phyloP scores from a whole-genome alignment of 345 rosid genomes.

The Hypericum perforatum region DNA sequence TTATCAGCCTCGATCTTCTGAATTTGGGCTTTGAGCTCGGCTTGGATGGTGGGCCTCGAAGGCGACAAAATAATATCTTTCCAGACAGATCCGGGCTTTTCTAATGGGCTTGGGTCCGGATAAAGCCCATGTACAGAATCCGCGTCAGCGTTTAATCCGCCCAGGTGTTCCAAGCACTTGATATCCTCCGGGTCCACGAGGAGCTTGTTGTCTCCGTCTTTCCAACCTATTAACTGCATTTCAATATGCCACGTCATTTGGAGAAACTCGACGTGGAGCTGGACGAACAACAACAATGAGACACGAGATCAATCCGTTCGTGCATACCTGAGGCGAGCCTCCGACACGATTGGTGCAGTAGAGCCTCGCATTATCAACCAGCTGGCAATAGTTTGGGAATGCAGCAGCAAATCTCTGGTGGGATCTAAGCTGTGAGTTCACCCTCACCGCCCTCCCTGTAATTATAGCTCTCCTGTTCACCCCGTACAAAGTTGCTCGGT shows the following conservation, averaged over 20 bases:
- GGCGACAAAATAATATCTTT: neutral
- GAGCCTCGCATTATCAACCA: slow-evolving; percentile 79
- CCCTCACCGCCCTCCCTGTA: slow-evolving; percentile 84
- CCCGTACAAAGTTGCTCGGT: too few relatives aligned
- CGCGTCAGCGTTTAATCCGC: slow-evolving; percentile 62
- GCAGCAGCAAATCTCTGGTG: slow-evolving; percentile 88
- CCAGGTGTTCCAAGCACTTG: slow-evolving; percentile 48
- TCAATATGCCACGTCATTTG: slow-evolving; percentile 15
- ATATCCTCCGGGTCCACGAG: slow-evolving; percentile 89
- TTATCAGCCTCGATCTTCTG: neutral
- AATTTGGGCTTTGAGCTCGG: neutral
- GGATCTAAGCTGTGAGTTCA: slow-evolving; percentile 71
- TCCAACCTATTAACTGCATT: slow-evolving; percentile 91
- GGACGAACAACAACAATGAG: slow-evolving; percentile 4
- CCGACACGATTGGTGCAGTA: slow-evolving; percentile 72
- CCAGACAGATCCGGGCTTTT: slow-evolving; percentile 7
- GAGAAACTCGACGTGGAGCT: neutral
- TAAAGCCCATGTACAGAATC: slow-evolving; percentile 52
- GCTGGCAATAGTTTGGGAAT: slow-evolving; percentile 61
- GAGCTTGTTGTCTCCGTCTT: slow-evolving; percentile 74
- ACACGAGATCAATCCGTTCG: neutral
- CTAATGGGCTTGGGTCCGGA: neutral
- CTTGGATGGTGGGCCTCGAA: slow-evolving; percentile 1
- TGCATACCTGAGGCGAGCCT: slow-evolving; percentile 68
- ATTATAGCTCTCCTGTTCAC: slow-evolving; percentile 79